Evolutionary conservation across 2,329 filamentous ascomycete species (phyloP), one percentile per base, ranked within the genome.

Genomic region (Sclerotinia minor): DNA sequence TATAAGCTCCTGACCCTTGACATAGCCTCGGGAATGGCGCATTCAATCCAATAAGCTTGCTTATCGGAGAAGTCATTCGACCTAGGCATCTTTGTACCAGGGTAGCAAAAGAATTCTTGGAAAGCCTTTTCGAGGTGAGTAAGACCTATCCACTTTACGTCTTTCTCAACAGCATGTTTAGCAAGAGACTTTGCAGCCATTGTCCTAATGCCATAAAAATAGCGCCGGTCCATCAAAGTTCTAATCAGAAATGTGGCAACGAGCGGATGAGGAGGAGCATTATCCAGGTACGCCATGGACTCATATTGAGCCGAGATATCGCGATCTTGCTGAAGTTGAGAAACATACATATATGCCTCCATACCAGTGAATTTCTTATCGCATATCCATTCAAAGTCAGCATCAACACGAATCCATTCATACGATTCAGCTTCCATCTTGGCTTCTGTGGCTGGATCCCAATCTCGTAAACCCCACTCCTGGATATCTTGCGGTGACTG

Each of bases 331-430:
- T 99, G 95, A 70, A 99, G 83, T 78, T 99, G 95, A 29, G 95
- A 97, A 68, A 97, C 88, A 77, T 95, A 97, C 96, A 99, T 99
- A 82, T 98, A 98, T 5, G 92, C 87, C 57, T 92, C 92, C 84
- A 97, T 92, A 71, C 89, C 89, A 15, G 85, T 83, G 60, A 90
- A 81, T 69, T 90, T 89, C 79, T 96, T 91, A 72, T 89, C 89
- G 79, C 91, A 95, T 68, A 97, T 89, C 95, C 95, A 99, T 78
- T 99, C 95, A 73, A 98, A 98, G 79, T 99, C 96, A 21, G 94
- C 94, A 78, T 99, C 95, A 80, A 98, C 91, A 26, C 95, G 90
- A 73, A 99, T 96, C 95, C 96, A 99, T 78, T 99, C 95, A 75
- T 97, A 99, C 0, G 92, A 96, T 77, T 99, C 95, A 71, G 93